Evolutionary conservation across 2,329 filamentous ascomycete genomes (phyloP).

Genomic region (Oidium heveae): DNA sequence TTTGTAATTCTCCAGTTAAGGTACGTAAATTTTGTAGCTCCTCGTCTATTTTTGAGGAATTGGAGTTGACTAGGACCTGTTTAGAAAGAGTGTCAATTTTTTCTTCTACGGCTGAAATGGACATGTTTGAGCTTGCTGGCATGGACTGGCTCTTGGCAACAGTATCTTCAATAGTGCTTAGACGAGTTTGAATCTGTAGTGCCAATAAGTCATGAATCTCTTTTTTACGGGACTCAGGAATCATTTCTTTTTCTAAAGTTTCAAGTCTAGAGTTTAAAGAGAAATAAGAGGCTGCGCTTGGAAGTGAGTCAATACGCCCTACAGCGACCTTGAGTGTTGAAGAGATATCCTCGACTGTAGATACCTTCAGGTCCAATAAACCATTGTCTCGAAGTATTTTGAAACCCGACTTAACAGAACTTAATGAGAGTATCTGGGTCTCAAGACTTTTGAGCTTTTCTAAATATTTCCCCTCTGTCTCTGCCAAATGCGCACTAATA

Average conservation of each 20-base stretch:
- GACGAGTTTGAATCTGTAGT: neutral
- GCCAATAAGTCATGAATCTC: neutral
- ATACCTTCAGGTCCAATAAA: neutral
- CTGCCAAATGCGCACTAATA: neutral
- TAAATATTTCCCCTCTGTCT: neutral
- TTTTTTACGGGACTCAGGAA: neutral
- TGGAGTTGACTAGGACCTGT: neutral
- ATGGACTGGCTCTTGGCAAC: neutral
- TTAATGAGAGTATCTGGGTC: neutral
- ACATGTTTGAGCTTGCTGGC: neutral
- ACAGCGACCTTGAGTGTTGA: neutral
- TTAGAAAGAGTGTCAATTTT: neutral
- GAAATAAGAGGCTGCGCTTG: neutral
- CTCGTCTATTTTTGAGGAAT: neutral
- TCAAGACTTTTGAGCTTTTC: neutral
- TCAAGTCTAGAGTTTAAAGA: neutral
- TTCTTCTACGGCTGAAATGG: neutral
- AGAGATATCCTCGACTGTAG: neutral
- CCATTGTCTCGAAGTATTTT: neutral
- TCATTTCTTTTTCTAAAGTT: neutral
- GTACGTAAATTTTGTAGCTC: neutral
- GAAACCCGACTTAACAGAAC: neutral
- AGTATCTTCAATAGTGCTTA: neutral
- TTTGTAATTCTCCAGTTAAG: neutral
- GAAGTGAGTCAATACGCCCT: neutral